Base-by-base conservation (phyloP, 1,139 yeast species). In the Scheffersomyces lignicola region DNA sequence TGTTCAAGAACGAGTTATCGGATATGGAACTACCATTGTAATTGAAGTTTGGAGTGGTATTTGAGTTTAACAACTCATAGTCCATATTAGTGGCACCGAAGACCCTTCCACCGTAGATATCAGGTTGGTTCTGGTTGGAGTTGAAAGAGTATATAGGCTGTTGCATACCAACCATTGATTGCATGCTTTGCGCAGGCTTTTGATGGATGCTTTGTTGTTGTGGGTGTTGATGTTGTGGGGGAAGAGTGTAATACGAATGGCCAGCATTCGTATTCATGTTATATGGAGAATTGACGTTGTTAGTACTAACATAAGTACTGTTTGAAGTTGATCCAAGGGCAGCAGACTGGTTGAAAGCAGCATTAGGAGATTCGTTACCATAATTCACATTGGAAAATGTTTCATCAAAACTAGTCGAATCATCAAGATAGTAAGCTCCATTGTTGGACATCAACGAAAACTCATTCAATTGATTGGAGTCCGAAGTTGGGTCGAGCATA, bases 401-500 rank as follows among this genome's bases (percentile, higher is more conserved):
- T 26, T 26, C 29, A 15, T 26, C 29, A 26, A 26, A 26, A 13
- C 20, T 15, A n/a, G 33, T 30, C 24, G 36, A 18, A 12, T 31
- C 35, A 15, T 31, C 35, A 4, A 23, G 28, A 18, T 12, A 12
- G 5, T 31, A 18, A 26, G 24, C 32, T 13, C 23, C n/a, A 15
- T 23, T 18, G 15, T 24, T 24, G 6, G 28, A 16, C 5, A 33
- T 33, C 14, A 34, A 39, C 16, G 45, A 36, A 29, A 40, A 48
- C 17, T 49, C 49, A 35, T 39, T 47, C 36, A 40, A 38, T 24
- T 44, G 52, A 38, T 38, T 42, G 33, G 45, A 32, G 30, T 51
- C 55, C 25, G 47, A 34, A 18, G 48, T 36, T 10, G 53, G 52
- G 37, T 52, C 56, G 40, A 49, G 43, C 56, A 50, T 51, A 39